Conservation (phyloP, 768 basidiomycete genomes). For the Russula brevipes region DNA sequence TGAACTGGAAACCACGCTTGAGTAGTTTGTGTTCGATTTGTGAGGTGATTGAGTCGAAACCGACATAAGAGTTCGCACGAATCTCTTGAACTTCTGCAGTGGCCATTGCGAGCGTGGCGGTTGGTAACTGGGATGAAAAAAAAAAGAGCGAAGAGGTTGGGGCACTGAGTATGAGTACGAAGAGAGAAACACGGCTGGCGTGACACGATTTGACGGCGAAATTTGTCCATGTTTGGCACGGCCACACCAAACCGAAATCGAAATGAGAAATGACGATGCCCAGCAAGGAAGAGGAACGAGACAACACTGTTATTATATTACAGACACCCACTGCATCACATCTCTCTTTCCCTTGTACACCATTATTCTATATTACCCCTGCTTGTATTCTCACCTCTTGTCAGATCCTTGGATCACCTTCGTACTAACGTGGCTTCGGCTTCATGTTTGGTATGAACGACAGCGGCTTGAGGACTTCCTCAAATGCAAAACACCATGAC, state of each 20-base stretch:
- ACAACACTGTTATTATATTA: neutral
- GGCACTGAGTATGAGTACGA: constrained; percentile 3
- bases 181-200: constrained; percentile 6
- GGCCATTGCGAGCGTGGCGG: constrained; percentile 19
- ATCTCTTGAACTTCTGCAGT: constrained; percentile 55
- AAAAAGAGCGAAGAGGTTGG: constrained; percentile 2
- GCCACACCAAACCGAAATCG: neutral
- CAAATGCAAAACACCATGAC: constrained; percentile 18
- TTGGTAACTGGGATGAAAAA: neutral
- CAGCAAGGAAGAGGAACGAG: neutral
- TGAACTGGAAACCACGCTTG: constrained; percentile 99
- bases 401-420: neutral
- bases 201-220: constrained; percentile 1
- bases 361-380: constrained; percentile 13
- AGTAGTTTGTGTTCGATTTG: constrained; percentile 99
- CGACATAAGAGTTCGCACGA: constrained; percentile 88
- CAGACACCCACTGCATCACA: neutral
- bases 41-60: constrained; percentile 95
- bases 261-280: too few relatives aligned
- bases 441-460: neutral
- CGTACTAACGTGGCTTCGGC: neutral
- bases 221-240: constrained; percentile 20
- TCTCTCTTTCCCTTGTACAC: constrained; percentile 11
- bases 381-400: constrained; percentile 10
- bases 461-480: constrained; percentile 11